Base-by-base conservation (phyloP, 441 rosid species). In the Arabidopsis hybrid region DNA sequence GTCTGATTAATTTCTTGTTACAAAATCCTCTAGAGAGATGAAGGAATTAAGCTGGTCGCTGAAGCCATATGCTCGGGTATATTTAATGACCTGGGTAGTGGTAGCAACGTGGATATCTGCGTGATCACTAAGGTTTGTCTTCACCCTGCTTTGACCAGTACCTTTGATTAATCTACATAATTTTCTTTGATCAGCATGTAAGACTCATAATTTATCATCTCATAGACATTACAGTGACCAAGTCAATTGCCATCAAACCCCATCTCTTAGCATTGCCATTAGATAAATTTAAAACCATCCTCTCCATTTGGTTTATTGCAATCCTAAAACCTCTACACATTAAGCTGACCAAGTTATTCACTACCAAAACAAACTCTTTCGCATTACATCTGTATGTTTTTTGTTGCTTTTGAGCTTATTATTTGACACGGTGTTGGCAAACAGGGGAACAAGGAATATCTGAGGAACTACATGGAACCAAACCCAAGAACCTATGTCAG, bases 41-140 rank as follows among this genome's bases (percentile, higher is more conserved):
- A 95, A 76, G 99, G 99, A 60, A 82, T 92, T 61, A 80, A 80
- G 80, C 78, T 95, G 67, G 98, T 95, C 32, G 71, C 85, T 5
- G 91, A 88, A 66, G 99, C 99, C 10, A 88, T 91, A 66, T 89
- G 96, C 78, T 89, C 97, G 18, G 97, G 99, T 73, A 82, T 95
- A 58, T 95, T 95, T 84, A 95, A 95, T 69, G 99, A 95, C 72
- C 73, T 95, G 83, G 99, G 99, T 62, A 91, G 98, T 88, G 99
- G 99, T 75, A 95, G 99, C 84, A 95, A 95, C 80, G 99, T 95
- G 49, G 98, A 95, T 82, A 82, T 93, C 74, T 95, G 99, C 69
- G 97, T 95, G 9, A 91, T 95, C 72, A 91, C 99, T 3, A 95
- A 91, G 97, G 99, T 95, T 52, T 68, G 88, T 72, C 53, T 34